These are phyloP conservation scores for Trichoderma endophyticum DNA, from an alignment of 2,329 filamentous ascomycete species.

Conservation along the genomic window DNA sequence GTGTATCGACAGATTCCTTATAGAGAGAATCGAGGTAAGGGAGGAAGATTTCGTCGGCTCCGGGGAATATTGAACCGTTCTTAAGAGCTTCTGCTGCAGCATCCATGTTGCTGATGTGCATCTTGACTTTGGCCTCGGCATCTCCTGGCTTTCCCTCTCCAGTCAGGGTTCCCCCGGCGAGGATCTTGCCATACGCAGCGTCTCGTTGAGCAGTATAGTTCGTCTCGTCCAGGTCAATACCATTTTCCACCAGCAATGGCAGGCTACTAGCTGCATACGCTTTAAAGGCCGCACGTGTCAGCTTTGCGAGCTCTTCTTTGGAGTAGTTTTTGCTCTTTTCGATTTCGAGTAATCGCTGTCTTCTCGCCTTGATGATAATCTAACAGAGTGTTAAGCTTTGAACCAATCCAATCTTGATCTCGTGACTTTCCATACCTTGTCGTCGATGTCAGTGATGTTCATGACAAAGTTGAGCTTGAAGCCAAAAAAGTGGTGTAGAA, in stretches of 20 bases:
- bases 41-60: constrained; percentile 65
- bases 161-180: constrained; percentile 53
- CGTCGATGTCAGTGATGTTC: constrained; percentile 86
- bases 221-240: constrained; percentile 43
- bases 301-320: constrained; percentile 42
- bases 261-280: constrained; percentile 55
- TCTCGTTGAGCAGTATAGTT: constrained; percentile 52
- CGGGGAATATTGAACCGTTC: constrained; percentile 49
- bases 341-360: constrained; percentile 77
- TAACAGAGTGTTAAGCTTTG: constrained; percentile 25
- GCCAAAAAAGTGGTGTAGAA: constrained; percentile 78
- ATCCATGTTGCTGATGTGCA: constrained; percentile 71
- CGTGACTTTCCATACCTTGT: constrained; percentile 51
- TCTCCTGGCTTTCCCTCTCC: constrained; percentile 65
- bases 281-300: constrained; percentile 53
- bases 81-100: constrained; percentile 49
- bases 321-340: constrained; percentile 66
- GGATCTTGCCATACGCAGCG: constrained; percentile 50
- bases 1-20: constrained; percentile 59
- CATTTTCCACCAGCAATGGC: constrained; percentile 47
- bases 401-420: too few relatives aligned
- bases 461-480: constrained; percentile 84
- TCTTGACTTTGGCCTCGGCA: constrained; percentile 82
- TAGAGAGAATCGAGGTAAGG: constrained; percentile 76
- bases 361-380: constrained; percentile 63